Base-by-base conservation (phyloP, 2,329 filamentous ascomycete species). In the Rachicladosporium sp. region DNA sequence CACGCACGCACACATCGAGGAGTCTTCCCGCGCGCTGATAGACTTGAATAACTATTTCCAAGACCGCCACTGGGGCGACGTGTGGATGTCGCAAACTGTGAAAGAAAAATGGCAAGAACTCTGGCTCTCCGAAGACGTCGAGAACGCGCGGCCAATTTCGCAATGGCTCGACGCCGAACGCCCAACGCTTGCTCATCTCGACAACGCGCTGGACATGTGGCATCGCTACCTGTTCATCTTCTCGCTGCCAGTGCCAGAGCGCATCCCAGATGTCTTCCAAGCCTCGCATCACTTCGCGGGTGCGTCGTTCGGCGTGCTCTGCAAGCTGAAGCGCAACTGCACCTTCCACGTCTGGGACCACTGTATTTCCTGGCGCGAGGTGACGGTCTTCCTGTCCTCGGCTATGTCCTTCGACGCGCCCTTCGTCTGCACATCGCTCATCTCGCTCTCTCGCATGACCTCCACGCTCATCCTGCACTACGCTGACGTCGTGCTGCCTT, bases 301-400 rank as follows among this genome's bases (percentile, higher is more conserved):
- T 39, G 73, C 71, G 4, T 69, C 74, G 0, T 78, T 77, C 42
- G 74, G 74, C 29, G 70, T 78, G 43, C 67, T 78, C 7, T 74
- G 74, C 55, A 77, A 78, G 56, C 62, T 77, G 46, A 74, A 74
- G 56, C 66, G 71, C 19, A 68, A 70, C 41, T 74, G 71, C 42
- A 76, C 71, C 0, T 64, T 77, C 27, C 72, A 76, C 46, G 74
- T 78, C 42, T 78, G 74, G 74, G 74, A 78, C 46, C 74, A 78
- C 51, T 71, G 71, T 11, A 77, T 78, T 45, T 70, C 68, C 33
- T 78, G 73, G 73, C 63, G 74, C 44, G 73, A 77, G 49, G 71
- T 50, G 63, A 76, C 27, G 66, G 74, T 30, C 33, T 44, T 44
- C 40, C 29, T 46, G 10, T 44, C 42, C 15, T 42, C 44, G 29